phyloP scores from a whole-genome alignment of 2,329 filamentous ascomycete genomes.

The Diaporthe velutina region DNA sequence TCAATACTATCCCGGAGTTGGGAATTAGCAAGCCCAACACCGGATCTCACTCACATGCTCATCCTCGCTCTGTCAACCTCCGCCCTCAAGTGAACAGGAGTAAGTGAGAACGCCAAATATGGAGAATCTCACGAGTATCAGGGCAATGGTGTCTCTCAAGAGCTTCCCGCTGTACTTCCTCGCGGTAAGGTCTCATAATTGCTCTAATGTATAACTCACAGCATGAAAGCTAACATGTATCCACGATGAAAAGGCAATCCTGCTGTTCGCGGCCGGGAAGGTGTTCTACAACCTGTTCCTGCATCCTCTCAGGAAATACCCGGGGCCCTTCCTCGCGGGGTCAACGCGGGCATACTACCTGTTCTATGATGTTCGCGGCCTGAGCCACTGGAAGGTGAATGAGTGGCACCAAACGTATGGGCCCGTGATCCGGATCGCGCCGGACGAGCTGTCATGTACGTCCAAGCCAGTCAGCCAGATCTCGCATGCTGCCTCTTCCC shows the following conservation, averaged over 20 bases:
- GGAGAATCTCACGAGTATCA: not conserved
- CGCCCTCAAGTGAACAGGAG: not conserved
- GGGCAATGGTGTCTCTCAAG: conserved; percentile 10
- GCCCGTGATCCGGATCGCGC: conserved; percentile 31
- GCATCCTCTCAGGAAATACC: conserved; percentile 42
- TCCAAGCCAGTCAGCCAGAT: not conserved
- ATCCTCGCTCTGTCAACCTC: not conserved
- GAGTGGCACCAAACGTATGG: conserved; percentile 36
- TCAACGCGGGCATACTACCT: conserved; percentile 37
- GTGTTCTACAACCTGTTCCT: conserved; percentile 41
- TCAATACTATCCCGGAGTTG: not conserved
- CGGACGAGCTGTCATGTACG: conserved; percentile 32
- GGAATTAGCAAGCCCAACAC: too few relatives aligned
- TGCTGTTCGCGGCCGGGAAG: conserved; percentile 10
- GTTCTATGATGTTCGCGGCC: conserved; percentile 29
- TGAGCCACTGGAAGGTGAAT: conserved; percentile 34
- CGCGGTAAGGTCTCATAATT: not conserved
- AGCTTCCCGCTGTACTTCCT: not conserved
- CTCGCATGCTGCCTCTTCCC: not conserved
- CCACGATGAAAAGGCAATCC: not conserved
- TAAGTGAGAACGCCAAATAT: not conserved
- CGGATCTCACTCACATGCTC: not conserved
- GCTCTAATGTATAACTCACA: not conserved
- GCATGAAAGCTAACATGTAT: not conserved
- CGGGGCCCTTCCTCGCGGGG: conserved; percentile 40